Base-by-base conservation (phyloP, 2,329 filamentous ascomycete species). In the Diplocarpon mali region DNA sequence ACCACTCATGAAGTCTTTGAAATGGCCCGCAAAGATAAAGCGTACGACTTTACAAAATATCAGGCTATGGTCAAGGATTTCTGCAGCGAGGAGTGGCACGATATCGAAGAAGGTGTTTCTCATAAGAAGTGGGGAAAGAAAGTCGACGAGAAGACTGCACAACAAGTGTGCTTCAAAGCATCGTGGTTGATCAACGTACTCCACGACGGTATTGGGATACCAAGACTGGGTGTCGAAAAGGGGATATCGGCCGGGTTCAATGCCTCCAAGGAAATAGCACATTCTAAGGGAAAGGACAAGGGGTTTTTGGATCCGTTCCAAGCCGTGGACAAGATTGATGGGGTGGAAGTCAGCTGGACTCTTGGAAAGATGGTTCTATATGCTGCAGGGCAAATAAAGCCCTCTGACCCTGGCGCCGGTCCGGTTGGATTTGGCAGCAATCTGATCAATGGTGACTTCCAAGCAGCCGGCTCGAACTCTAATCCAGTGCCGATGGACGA, bases 121-220 rank as follows among this genome's bases (percentile, higher is more conserved):
- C 60, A 63, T n/a, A 64, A 85, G 49, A 78, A 83, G 60, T 90
- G 78, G 69, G 83, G 84, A 12, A 78, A 85, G 51, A 88, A 89
- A 53, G 74, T 87, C 1, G 75, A 83, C 53, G 69, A 70, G 46
- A 77, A 83, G 56, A 84, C 81, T 40, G 89, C 89, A 5, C 76
- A 83, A 52, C 81, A 94, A 60, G 85, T 94, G 1, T 98, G 92
- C 63, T 98, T 98, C 72, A 98, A 98, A 64, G 89, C 92, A 0
- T 92, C 87, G 5, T 98, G 93, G 92, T 70, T 98, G 36, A 95
- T 98, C 60, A 98, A 93, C 57, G 82, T 98, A 59, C 72, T 98
- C 3, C 90, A 98, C 58, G 86, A 95, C 51, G 92, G 92, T 2
- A 95, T 98, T 53, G 93, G 92, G 0, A 80, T 98, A 41, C 93